Conservation (phyloP, 495 filamentous ascomycete genomes). For the Talaromyces liani region DNA sequence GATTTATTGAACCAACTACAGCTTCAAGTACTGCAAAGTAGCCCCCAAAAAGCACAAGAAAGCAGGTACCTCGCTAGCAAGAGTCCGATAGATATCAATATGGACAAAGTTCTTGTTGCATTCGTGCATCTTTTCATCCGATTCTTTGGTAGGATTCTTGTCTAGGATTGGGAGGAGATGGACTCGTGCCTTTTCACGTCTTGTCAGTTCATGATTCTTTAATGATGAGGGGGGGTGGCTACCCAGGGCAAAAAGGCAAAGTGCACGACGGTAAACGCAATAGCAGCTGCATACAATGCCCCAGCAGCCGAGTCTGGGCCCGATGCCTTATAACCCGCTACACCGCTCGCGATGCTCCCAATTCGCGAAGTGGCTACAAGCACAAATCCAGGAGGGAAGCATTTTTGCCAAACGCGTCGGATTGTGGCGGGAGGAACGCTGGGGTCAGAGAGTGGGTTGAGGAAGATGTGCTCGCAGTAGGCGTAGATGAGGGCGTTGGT, state of each 20-base stretch:
- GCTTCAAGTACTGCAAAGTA: background rate
- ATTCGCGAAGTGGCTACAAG: background rate
- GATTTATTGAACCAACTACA: background rate
- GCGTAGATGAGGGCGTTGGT: background rate
- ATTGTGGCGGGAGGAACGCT: background rate
- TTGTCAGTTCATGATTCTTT: background rate
- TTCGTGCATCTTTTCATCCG: background rate
- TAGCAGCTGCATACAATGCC: background rate
- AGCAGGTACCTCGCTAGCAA: background rate
- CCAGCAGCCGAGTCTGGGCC: background rate
- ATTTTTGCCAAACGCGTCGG: background rate
- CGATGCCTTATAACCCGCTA: background rate
- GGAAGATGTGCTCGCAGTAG: background rate
- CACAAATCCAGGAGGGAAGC: background rate
- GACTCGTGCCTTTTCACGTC: background rate
- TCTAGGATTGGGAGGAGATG: background rate
- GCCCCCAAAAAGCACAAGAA: background rate
- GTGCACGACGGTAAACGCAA: background rate
- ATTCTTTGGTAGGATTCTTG: background rate
- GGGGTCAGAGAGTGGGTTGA: background rate
- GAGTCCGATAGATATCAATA: background rate
- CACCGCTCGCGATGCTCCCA: background rate
- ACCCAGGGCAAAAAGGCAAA: constrained; percentile 1
- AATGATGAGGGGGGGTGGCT: background rate
- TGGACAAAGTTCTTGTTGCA: background rate